Percentiles rank a stretch among this genome's conserved stretches.
Evolutionary conservation across 495 filamentous ascomycete genomes (phyloP).

Genomic region (Chlorociboria aeruginascens): DNA sequence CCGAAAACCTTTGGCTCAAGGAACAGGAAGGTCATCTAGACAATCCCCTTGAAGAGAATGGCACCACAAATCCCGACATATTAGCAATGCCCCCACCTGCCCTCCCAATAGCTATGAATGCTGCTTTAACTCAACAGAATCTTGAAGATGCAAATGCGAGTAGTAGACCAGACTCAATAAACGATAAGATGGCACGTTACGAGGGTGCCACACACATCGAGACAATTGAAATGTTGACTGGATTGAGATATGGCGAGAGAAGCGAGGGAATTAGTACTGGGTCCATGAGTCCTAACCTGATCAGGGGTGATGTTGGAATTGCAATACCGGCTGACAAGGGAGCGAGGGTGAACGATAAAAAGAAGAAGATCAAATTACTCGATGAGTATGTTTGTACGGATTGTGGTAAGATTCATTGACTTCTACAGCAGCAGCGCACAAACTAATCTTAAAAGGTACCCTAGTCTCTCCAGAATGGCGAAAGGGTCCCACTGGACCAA

Average conservation of each 20-base stretch:
- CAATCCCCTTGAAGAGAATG: constrained; percentile 36
- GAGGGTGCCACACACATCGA: constrained; percentile 70
- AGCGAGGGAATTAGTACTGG: constrained; percentile 84
- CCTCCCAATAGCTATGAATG: constrained; percentile 46
- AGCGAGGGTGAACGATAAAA: constrained; percentile 57
- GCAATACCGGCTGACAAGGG: constrained; percentile 69
- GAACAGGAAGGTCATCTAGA: constrained; percentile 42
- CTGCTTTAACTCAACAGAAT: constrained; percentile 62
- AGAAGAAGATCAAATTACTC: constrained; percentile 77
- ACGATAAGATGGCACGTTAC: constrained; percentile 63
- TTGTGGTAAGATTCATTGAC: constrained; percentile 47
- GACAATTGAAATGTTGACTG: constrained; percentile 89
- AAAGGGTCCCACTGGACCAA: constrained; percentile 86
- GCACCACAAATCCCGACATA: constrained; percentile 19
- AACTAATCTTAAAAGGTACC: constrained; percentile 36
- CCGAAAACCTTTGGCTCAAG: constrained; percentile 37
- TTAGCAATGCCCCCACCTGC: constrained; percentile 58
- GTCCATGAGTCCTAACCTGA: constrained; percentile 60
- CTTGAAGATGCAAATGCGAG: constrained; percentile 63
- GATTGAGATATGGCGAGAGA: constrained; percentile 81
- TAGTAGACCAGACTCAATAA: constrained; percentile 58
- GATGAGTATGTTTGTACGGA: constrained; percentile 96
- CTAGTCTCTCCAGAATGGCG: constrained; percentile 94
- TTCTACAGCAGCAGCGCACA: constrained; percentile 4
- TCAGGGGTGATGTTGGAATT: constrained; percentile 78